These are phyloP conservation scores for Bipolaris victoriae DNA, from an alignment of 2,329 filamentous ascomycete species.

Conservation along the genomic window DNA sequence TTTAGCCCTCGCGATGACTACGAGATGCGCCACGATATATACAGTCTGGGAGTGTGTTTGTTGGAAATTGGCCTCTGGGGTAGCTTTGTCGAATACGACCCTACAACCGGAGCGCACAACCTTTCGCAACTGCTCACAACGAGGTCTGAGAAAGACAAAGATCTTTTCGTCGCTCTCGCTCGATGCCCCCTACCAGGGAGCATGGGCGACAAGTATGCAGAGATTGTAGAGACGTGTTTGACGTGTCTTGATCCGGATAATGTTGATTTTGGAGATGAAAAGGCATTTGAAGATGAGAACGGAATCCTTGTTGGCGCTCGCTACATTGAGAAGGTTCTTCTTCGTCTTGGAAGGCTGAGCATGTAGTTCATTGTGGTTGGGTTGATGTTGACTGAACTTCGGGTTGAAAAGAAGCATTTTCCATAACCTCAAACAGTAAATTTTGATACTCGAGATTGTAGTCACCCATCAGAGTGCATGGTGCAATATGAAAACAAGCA, in stretches of 20 bases:
- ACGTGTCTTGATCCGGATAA: constrained; percentile 22
- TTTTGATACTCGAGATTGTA: too few species aligned
- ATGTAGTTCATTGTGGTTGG: not conserved
- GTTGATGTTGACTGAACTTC: too few species aligned
- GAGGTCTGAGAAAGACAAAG: not conserved
- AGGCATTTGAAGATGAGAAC: constrained; percentile 36
- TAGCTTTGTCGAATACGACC: constrained; percentile 40
- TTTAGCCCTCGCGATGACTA: constrained; percentile 49
- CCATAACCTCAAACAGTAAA: too few species aligned
- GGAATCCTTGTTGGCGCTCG: constrained; percentile 39
- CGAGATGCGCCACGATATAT: constrained; percentile 63
- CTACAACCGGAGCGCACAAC: not conserved
- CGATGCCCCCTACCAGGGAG: not conserved
- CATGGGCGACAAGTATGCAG: constrained; percentile 46
- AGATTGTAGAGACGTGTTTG: constrained; percentile 26
- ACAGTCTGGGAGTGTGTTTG: constrained; percentile 61
- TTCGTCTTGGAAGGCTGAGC: not conserved
- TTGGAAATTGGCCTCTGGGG: constrained; percentile 61
- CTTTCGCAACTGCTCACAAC: constrained; percentile 16
- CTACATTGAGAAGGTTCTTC: constrained; percentile 41
- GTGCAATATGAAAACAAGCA: too few species aligned
- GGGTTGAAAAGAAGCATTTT: too few species aligned
- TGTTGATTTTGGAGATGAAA: constrained; percentile 32
- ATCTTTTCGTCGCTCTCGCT: not conserved
- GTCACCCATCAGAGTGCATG: too few species aligned